Evolutionary conservation across 139 green algal genomes (phyloP).

Genomic region (Chlorella sp.): DNA sequence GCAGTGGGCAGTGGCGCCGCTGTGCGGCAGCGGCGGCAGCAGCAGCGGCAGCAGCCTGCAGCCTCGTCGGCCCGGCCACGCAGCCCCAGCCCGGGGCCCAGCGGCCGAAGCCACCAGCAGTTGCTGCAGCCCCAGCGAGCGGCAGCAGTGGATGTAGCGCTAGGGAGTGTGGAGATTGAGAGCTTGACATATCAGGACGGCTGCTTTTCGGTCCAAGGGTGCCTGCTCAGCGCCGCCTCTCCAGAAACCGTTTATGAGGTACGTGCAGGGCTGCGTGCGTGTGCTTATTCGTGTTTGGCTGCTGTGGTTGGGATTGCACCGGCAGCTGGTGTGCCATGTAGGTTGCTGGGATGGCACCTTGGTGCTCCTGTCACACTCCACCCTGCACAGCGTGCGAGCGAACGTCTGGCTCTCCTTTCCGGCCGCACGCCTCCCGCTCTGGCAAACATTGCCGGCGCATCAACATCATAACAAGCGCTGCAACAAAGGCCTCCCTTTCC

Average conservation of each 20-base stretch:
- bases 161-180: constrained; percentile 25
- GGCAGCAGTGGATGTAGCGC: not conserved
- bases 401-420: too few species aligned
- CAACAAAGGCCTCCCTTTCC: too few species aligned
- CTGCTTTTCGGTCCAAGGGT: constrained; percentile 16
- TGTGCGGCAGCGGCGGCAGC: not conserved
- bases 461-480: too few species aligned
- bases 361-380: not conserved
- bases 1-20: not conserved
- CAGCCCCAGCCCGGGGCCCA: too few species aligned
- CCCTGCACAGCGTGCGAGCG: not conserved
- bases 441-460: too few species aligned
- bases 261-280: not conserved
- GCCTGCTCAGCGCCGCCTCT: not conserved
- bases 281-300: not conserved
- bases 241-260: constrained; percentile 13
- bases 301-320: not conserved
- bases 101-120: not conserved
- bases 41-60: not conserved
- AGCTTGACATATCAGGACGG: constrained; percentile 1
- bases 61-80: not conserved
- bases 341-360: not conserved
- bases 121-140: not conserved
- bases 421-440: too few species aligned
- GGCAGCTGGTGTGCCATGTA: not conserved